These are phyloP conservation scores for Elsinoe batatas DNA, from an alignment of 2,329 filamentous ascomycete species.

Conservation along the genomic window DNA sequence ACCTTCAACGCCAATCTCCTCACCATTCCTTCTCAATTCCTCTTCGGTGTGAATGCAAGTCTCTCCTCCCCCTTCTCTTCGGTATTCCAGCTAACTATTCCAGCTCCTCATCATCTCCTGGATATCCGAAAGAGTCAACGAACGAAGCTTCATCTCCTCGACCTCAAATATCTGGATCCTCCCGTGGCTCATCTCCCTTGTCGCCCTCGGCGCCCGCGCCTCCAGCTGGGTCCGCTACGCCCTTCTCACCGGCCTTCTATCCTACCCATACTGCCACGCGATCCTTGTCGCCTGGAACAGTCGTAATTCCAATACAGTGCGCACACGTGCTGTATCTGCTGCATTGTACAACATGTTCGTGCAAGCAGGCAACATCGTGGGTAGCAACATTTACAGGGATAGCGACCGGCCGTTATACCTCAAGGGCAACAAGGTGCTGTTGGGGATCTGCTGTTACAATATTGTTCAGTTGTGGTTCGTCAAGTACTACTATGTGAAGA, in stretches of 20 bases:
- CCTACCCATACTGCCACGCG: conserved; percentile 35
- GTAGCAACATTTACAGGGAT: conserved; percentile 40
- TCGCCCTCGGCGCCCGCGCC: conserved; percentile 23
- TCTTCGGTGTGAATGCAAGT: conserved; percentile 17
- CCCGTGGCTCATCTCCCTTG: conserved; percentile 30
- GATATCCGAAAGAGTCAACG: conserved; percentile 41
- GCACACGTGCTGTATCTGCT: conserved; percentile 34
- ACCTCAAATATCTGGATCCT: conserved; percentile 32
- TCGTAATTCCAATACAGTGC: conserved; percentile 34
- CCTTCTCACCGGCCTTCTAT: conserved; percentile 32
- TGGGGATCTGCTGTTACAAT: conserved; percentile 25
- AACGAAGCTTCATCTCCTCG: conserved; percentile 40
- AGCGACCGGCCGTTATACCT: conserved; percentile 38
- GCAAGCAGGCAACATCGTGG: conserved; percentile 39
- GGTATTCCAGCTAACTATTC: conserved; percentile 17
- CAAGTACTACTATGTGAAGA: conserved; percentile 27
- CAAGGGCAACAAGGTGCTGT: conserved; percentile 30
- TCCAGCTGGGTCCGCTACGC: conserved; percentile 32
- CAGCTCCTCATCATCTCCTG: conserved; percentile 43
- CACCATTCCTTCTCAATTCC: conserved; percentile 41
- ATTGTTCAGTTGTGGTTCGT: conserved; percentile 24
- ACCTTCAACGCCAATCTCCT: conserved; percentile 55
- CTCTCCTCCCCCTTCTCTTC: not conserved
- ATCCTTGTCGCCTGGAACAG: conserved; percentile 35
- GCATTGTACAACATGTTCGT: conserved; percentile 40